phyloP scores from a whole-genome alignment of 805 yeast species.

The Barnettozyma pratensis region DNA sequence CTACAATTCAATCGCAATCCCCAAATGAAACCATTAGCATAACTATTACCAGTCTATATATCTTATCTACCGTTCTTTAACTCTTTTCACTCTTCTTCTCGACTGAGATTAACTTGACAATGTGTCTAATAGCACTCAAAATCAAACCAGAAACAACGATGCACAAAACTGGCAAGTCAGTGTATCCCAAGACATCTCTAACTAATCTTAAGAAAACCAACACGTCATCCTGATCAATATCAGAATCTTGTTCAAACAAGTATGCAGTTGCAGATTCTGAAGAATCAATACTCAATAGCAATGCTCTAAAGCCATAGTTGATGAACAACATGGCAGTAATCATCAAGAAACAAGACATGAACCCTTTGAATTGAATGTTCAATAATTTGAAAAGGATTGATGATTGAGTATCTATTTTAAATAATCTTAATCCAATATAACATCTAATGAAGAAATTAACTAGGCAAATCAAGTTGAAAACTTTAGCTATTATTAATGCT shows the following conservation, averaged over 20 bases:
- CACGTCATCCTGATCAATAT: neutral
- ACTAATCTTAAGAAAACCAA: neutral
- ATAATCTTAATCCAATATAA: slow-evolving; percentile 2
- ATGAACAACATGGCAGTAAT: neutral
- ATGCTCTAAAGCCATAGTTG: neutral
- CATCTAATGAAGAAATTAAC: slow-evolving; percentile 1
- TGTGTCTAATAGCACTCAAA: neutral
- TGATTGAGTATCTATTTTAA: neutral
- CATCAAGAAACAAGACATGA: neutral
- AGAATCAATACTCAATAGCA: neutral
- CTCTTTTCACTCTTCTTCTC: neutral
- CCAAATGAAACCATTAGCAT: no score
- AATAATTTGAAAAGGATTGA: neutral
- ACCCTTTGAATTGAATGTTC: slow-evolving; percentile 5
- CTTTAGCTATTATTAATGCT: neutral
- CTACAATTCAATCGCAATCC: no score
- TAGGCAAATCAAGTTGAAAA: slow-evolving; percentile 1
- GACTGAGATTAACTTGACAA: neutral
- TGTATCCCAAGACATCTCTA: neutral
- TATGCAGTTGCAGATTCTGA: neutral
- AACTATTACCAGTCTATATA: neutral
- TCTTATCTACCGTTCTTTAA: neutral
- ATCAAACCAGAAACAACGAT: neutral
- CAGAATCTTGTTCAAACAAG: neutral
- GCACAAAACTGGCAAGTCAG: neutral